Conservation (phyloP, 164 flowering plant genomes). For the Buxus sempervirens region DNA sequence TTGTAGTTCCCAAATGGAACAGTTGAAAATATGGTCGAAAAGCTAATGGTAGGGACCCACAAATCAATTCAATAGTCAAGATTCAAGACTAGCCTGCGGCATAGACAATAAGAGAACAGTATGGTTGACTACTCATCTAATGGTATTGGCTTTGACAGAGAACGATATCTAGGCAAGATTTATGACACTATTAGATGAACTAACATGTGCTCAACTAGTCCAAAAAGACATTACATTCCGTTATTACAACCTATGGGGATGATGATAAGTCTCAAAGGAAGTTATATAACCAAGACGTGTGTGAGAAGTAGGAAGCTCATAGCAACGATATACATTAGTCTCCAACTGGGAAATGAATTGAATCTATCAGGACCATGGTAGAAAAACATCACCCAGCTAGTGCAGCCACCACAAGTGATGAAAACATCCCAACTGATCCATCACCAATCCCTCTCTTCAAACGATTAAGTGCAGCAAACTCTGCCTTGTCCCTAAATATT, state of each 20-base stretch:
- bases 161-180: no score
- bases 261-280: not conserved
- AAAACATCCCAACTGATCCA: constrained; percentile 95
- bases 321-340: not conserved
- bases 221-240: not conserved
- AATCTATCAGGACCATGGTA: not conserved
- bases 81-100: no score
- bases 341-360: constrained; percentile 1
- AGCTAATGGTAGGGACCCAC: no score
- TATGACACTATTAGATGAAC: no score
- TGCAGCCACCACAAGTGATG: constrained; percentile 92
- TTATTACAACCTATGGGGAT: not conserved
- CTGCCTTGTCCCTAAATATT: constrained; percentile 86
- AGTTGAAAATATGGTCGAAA: not conserved
- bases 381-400: constrained; percentile 63
- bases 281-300: not conserved
- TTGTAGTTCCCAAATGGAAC: not conserved
- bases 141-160: no score
- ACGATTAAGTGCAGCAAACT: constrained; percentile 56
- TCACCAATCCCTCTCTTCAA: constrained; percentile 77
- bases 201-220: not conserved
- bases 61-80: no score
- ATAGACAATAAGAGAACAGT: no score
- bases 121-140: no score
- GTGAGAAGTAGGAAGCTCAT: not conserved